A percentile compares a stretch with the other conserved stretches of the same genome.
Conservation (phyloP, 2,329 filamentous ascomycete genomes). For the Penicillium palitans region DNA sequence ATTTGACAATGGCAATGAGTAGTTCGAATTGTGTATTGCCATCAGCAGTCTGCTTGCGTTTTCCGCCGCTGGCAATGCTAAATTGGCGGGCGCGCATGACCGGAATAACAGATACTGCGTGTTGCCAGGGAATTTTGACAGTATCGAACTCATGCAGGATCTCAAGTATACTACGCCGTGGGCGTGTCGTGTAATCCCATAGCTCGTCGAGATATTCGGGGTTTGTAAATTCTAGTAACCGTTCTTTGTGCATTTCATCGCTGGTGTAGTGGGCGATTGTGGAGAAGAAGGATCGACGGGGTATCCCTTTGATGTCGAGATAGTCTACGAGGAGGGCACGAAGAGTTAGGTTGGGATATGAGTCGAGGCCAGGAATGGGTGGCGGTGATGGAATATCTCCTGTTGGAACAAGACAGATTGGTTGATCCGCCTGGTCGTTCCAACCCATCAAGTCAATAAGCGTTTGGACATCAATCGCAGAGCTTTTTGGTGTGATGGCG, state of each 20-base stretch:
- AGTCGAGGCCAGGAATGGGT: constrained; percentile 39
- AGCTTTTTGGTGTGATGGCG: constrained; percentile 84
- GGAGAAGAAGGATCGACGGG: constrained; percentile 81
- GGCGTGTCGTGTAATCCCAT: constrained; percentile 91
- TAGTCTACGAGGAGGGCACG: constrained; percentile 76
- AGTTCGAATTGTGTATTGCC: constrained; percentile 63
- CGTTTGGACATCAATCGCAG: constrained; percentile 72
- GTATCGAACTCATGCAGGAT: constrained; percentile 86
- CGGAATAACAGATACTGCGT: constrained; percentile 73
- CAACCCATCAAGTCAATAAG: constrained; percentile 80
- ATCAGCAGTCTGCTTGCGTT: constrained; percentile 40
- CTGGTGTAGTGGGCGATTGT: constrained; percentile 73
- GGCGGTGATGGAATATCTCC: constrained; percentile 28
- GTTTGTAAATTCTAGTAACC: constrained; percentile 79
- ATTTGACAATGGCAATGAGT: constrained; percentile 85
- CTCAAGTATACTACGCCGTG: constrained; percentile 86
- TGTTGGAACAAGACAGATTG: constrained; percentile 56
- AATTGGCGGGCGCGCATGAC: constrained; percentile 86
- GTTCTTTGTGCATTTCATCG: constrained; percentile 72
- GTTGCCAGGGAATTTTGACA: constrained; percentile 76
- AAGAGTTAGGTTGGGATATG: constrained; percentile 57
- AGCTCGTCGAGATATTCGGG: constrained; percentile 83
- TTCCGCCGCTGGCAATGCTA: constrained; percentile 79
- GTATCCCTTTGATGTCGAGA: constrained; percentile 86
- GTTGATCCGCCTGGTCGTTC: constrained; percentile 68